Base-by-base conservation (phyloP, 305 asterid genomes). In the Plantago lanceolata region DNA sequence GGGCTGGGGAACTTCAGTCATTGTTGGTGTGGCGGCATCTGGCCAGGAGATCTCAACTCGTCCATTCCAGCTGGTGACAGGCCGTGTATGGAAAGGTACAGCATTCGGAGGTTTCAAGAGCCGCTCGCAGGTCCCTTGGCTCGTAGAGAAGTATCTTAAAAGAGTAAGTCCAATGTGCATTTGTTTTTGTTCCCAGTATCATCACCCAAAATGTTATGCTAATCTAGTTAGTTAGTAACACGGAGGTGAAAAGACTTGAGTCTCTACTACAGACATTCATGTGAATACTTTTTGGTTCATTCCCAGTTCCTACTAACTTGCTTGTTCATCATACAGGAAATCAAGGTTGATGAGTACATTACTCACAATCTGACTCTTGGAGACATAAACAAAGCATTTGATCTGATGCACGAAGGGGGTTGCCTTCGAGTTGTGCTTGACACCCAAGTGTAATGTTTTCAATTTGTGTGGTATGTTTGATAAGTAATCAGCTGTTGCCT, bases 1-100 rank as follows among this genome's bases (percentile, higher is more conserved):
- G 99, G 99, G 99, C 2, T 94, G 99, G 99, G 96, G 99, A 44
- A 94, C 96, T 59, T 94, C 99, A 4, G 96, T 94, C 65, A 90
- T 94, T 71, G 99, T 94, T 76, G 99, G 97, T 24, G 99, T 94
- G 52, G 99, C 99, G 21, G 99, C 99, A 66, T 90, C 99, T 40
- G 99, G 97, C 33, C 99, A 94, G 75, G 97, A 94, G 84, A 90
- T 94, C 75, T 77, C 96, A n/a, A 94, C 99, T 0, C 97, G 97
- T 54, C 97, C 99, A 8, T 94, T 94, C 73, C 97, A 90, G 81
- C 87, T 94, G 70, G 99, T 94, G 65, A 94, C 97, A 0, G 99
- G 99, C 48, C 99, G 99, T 31, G 99, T 94, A 8, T 94, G 99
- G 99, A 94, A 94, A 80, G 99, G 99, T 67, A 94, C 99, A 2